Conservation (phyloP, 495 filamentous ascomycete genomes). For the Aspergillus diversus region DNA sequence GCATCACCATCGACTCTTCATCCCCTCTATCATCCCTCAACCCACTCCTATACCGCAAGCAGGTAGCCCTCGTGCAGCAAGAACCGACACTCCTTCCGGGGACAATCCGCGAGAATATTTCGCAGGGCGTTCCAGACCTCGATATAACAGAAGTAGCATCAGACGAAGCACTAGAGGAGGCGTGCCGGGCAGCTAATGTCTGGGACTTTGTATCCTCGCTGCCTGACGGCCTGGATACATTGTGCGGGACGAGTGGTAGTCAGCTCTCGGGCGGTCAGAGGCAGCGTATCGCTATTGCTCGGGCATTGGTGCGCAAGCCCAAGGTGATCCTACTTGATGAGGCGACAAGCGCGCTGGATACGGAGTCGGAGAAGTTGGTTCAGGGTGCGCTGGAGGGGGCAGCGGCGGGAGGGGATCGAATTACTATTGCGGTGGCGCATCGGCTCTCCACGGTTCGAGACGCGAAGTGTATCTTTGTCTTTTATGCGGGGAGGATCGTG, state of each 20-base stretch:
- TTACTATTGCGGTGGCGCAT: conserved; percentile 47
- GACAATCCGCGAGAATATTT: conserved; percentile 52
- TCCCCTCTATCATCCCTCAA: conserved; percentile 20
- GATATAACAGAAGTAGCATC: background rate
- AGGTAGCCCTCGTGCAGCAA: conserved; percentile 43
- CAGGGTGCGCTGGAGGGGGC: conserved; percentile 40
- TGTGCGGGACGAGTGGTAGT: conserved; percentile 26
- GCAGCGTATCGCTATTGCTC: conserved; percentile 55
- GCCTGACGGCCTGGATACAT: conserved; percentile 34
- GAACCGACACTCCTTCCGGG: conserved; percentile 44
- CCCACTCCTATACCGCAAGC: conserved; percentile 27
- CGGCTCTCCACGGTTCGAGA: conserved; percentile 12
- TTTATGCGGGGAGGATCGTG: conserved; percentile 7
- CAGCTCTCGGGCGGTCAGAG: conserved; percentile 49
- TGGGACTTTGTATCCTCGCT: conserved; percentile 39
- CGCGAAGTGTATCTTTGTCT: conserved; percentile 15
- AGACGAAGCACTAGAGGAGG: conserved; percentile 24
- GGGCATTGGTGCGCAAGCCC: conserved; percentile 50
- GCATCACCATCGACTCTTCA: conserved; percentile 27
- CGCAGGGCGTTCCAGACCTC: conserved; percentile 27
- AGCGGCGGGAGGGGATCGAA: conserved; percentile 35
- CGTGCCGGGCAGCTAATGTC: conserved; percentile 37
- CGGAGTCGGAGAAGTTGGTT: conserved; percentile 45
- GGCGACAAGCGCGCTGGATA: conserved; percentile 62
- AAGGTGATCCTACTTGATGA: conserved; percentile 58